Evolutionary conservation across 495 filamentous ascomycete species (phyloP).

Genomic region (Entonaema liquescens): DNA sequence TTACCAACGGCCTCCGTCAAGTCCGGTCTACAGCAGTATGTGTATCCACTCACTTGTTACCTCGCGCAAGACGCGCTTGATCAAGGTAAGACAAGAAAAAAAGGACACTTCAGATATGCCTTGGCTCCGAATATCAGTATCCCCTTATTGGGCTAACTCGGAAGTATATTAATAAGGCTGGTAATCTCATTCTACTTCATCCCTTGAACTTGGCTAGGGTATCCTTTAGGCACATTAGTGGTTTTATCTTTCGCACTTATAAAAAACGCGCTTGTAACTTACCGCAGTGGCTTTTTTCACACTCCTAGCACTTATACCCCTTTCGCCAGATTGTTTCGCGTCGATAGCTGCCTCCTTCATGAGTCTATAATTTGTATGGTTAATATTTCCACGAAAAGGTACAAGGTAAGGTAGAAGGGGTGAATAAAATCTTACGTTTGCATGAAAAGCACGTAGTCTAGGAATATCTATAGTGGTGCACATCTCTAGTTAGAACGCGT

Average conservation of each 20-base stretch:
- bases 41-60: not conserved
- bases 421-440: slow-evolving; percentile 67
- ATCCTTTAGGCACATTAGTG: slow-evolving; percentile 56
- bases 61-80: not conserved
- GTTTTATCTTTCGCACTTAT: not conserved
- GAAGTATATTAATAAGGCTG: not conserved
- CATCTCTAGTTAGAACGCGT: slow-evolving; percentile 22
- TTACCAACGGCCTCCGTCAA: not conserved
- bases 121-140: not conserved
- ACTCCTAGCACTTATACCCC: slow-evolving; percentile 73
- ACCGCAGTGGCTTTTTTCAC: slow-evolving; percentile 82
- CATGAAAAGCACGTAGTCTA: slow-evolving; percentile 91
- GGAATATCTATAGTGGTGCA: slow-evolving; percentile 69
- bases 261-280: slow-evolving; percentile 39
- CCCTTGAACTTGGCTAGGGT: slow-evolving; percentile 81
- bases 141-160: not conserved
- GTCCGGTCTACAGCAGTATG: not conserved
- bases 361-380: slow-evolving; percentile 61
- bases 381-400: not conserved
- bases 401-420: not conserved
- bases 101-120: not conserved
- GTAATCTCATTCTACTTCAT: slow-evolving; percentile 48
- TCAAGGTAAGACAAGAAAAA: not conserved
- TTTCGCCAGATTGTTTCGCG: slow-evolving; percentile 76
- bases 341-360: slow-evolving; percentile 85